phyloP scores from a whole-genome alignment of 768 basidiomycete genomes.

The Lactarius evosmus region DNA sequence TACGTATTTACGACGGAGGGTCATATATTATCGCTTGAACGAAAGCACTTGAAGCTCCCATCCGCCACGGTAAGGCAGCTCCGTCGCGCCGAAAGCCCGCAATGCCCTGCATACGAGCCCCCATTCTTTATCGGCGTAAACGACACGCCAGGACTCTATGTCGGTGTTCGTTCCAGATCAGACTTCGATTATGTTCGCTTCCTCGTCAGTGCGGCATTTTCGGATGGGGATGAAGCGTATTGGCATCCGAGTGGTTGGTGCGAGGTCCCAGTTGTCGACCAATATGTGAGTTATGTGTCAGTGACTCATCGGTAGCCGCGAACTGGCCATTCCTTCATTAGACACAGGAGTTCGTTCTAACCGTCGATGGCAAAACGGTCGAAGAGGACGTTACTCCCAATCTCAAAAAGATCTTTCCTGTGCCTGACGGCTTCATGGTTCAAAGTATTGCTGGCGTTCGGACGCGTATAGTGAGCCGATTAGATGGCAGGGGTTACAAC shows the following conservation, averaged over 20 bases:
- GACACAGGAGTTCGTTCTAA: constrained; percentile 82
- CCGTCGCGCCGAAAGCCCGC: constrained; percentile 60
- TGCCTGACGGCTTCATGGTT: constrained; percentile 69
- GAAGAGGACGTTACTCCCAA: constrained; percentile 71
- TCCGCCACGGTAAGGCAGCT: constrained; percentile 58
- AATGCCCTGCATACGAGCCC: constrained; percentile 70
- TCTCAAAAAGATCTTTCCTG: constrained; percentile 56
- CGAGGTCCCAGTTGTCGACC: constrained; percentile 59
- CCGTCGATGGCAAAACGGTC: constrained; percentile 50
- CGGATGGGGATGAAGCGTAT: constrained; percentile 46
- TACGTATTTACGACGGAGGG: constrained; percentile 96
- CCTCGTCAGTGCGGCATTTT: constrained; percentile 54
- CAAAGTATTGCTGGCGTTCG: constrained; percentile 77
- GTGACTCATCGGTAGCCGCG: constrained; percentile 1
- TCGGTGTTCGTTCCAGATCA: constrained; percentile 65
- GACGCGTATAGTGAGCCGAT: constrained; percentile 68
- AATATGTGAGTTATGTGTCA: constrained; percentile 52
- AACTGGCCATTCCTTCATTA: constrained; percentile 33
- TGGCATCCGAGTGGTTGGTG: constrained; percentile 80
- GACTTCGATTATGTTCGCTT: constrained; percentile 82
- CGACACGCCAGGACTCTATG: constrained; percentile 47
- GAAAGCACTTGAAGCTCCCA: constrained; percentile 49
- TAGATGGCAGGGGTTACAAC: constrained; percentile 86
- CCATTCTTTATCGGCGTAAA: constrained; percentile 36
- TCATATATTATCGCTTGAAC: constrained; percentile 72